These are phyloP conservation scores for Carpinus fangiana DNA, from an alignment of 306 rosid species.

Conservation along the genomic window DNA sequence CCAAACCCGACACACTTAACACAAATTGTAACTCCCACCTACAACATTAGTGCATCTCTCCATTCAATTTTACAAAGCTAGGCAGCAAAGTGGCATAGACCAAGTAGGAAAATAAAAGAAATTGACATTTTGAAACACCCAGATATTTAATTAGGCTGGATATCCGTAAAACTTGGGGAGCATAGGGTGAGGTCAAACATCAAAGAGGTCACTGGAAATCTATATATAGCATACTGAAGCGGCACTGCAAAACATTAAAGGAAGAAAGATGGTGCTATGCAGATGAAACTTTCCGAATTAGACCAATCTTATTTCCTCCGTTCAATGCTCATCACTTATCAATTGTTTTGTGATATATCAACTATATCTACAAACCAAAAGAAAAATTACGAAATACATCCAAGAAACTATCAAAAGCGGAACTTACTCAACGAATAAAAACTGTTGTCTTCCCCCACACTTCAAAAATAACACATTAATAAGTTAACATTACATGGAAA, in stretches of 20 bases:
- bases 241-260: not conserved
- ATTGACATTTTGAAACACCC: not conserved
- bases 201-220: not conserved
- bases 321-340: not conserved
- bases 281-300: not conserved
- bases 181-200: not conserved
- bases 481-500: not conserved
- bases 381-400: not conserved
- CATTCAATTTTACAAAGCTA: not conserved
- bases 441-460: not conserved
- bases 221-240: not conserved
- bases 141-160: not conserved
- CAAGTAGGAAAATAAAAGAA: not conserved
- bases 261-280: not conserved
- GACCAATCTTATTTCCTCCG: not conserved
- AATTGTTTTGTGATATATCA: not conserved
- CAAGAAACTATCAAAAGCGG: not conserved
- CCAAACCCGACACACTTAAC: too few species aligned
- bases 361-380: not conserved
- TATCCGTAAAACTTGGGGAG: not conserved
- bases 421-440: not conserved
- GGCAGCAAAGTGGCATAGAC: not conserved
- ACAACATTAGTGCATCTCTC: not conserved
- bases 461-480: not conserved
- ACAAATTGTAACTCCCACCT: too few species aligned